These are phyloP conservation scores for Fraxinus angustifolia DNA, from an alignment of 305 asterid species.

Conservation along the genomic window DNA sequence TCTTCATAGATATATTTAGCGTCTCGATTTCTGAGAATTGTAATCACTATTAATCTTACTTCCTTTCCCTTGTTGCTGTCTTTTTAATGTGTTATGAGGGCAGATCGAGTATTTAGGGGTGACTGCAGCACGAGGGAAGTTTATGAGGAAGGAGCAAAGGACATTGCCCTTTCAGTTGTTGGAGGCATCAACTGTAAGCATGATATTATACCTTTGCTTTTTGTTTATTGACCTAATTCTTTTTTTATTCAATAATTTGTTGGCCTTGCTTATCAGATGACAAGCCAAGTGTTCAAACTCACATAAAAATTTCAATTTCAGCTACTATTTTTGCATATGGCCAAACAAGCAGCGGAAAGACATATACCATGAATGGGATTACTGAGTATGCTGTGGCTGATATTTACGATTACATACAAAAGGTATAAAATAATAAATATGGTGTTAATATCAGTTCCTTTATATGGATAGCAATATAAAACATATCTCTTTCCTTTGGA, in stretches of 20 bases:
- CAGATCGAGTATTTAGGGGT: constrained; percentile 84
- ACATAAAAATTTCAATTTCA: constrained; percentile 33
- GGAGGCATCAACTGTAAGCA: constrained; percentile 85
- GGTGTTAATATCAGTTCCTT: constrained; percentile 1
- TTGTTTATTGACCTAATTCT: neutral
- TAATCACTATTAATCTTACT: neutral
- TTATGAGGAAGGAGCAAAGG: constrained; percentile 74
- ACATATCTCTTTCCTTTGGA: constrained; percentile 1
- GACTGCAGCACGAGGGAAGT: constrained; percentile 76
- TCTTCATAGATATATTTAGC: neutral
- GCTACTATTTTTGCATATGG: constrained; percentile 95
- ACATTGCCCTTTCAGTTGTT: constrained; percentile 81
- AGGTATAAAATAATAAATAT: constrained; percentile 44
- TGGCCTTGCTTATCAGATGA: constrained; percentile 14
- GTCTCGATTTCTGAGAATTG: neutral
- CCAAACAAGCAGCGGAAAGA: constrained; percentile 96
- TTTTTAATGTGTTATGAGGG: constrained; percentile 22
- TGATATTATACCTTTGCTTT: constrained; percentile 16
- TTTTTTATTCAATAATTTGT: constrained; percentile 6
- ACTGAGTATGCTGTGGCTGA: constrained; percentile 90
- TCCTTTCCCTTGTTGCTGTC: neutral
- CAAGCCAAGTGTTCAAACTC: constrained; percentile 12
- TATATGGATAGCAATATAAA: constrained; percentile 16
- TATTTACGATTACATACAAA: constrained; percentile 68
- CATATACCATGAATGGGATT: constrained; percentile 92